Base-by-base conservation (phyloP, 2,329 filamentous ascomycete species). In the Parascedosporium putredinis region DNA sequence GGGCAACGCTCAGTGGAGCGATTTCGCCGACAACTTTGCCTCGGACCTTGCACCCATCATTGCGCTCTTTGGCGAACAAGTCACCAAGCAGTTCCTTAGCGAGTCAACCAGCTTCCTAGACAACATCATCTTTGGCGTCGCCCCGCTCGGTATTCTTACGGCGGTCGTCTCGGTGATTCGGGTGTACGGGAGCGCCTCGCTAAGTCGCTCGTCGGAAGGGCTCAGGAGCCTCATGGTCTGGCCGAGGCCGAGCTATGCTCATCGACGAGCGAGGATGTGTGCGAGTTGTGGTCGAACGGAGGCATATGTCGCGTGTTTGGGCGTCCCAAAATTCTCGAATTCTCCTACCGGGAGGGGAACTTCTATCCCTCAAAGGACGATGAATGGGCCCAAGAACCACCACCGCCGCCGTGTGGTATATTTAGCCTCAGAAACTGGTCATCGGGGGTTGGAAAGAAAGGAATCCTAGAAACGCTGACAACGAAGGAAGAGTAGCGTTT, bases 191-290 rank as follows among this genome's bases (percentile, higher is more conserved):
- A 34, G 16, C 7, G 31, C 31, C 4, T 34, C 31, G 31, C 31
- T 34, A 34, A 34, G 31, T 34, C 31, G 10, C 16, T 34, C 7
- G 16, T 34, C 31, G 31, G 31, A 16, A 34, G 31, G 7, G 31
- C 4, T 0, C 57, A 61, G 31, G 66, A 68, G 51, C 57, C 55
- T 2, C 43, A 49, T 1, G 60, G 57, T 0, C 50, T 48, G 2
- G 60, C 54, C 0, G 66, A 70, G 38, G 53, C 58, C 0, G 65
- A 69, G 24, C 46, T 69, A 1, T 63, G 62, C 52, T 62, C 65
- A 0, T 69, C 65, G 0, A 68, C 65, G 0, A 61, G 56, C 2
- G 47, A 45, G 0, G 58, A 65, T 22, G 61, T 66, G 2, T 66
- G 63, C 29, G 64, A 67, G 38, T 49, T 67, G 0, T 66, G 53